These are phyloP conservation scores for Tinospora cordifolia DNA, from an alignment of 164 flowering plant genomes.

Conservation along the genomic window DNA sequence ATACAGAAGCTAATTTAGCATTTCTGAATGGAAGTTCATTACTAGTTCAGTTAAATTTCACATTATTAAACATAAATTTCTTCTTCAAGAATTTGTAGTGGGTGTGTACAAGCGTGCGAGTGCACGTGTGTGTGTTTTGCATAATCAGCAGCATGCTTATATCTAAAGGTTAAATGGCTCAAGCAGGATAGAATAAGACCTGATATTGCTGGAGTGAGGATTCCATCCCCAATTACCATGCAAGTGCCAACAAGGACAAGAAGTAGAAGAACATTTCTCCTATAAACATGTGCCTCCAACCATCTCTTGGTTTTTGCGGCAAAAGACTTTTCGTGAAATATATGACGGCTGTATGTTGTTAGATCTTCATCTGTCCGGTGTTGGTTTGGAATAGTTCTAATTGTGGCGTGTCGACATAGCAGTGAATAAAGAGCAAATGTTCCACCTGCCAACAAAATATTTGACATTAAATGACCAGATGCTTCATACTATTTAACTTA, in stretches of 20 bases:
- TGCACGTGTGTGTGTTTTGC: not conserved
- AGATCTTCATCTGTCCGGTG: slow-evolving; percentile 88
- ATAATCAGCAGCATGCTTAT: not conserved
- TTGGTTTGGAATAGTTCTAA: slow-evolving; percentile 81
- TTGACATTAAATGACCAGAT: not conserved
- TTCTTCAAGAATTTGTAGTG: not conserved
- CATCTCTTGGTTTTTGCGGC: slow-evolving; percentile 89
- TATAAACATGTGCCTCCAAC: slow-evolving; percentile 50
- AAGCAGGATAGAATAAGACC: slow-evolving; percentile 26
- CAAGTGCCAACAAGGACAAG: slow-evolving; percentile 90
- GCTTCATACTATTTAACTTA: not conserved
- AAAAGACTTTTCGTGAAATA: slow-evolving; percentile 63
- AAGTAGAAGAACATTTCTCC: slow-evolving; percentile 65
- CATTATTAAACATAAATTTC: not conserved
- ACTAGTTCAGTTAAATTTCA: not conserved
- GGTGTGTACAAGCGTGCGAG: not conserved
- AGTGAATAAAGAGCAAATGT: slow-evolving; percentile 94
- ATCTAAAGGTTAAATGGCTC: not conserved
- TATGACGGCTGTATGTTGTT: slow-evolving; percentile 78
- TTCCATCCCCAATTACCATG: slow-evolving; percentile 97
- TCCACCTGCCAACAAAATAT: slow-evolving; percentile 52
- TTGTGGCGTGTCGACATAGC: slow-evolving; percentile 89
- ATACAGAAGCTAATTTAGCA: no score
- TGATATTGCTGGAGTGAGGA: slow-evolving; percentile 96
- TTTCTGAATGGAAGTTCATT: no score